Evolutionary conservation across 2,329 filamentous ascomycete species (phyloP), one percentile per base, ranked within the genome.

Genomic region (Rhynchosporium agropyri): DNA sequence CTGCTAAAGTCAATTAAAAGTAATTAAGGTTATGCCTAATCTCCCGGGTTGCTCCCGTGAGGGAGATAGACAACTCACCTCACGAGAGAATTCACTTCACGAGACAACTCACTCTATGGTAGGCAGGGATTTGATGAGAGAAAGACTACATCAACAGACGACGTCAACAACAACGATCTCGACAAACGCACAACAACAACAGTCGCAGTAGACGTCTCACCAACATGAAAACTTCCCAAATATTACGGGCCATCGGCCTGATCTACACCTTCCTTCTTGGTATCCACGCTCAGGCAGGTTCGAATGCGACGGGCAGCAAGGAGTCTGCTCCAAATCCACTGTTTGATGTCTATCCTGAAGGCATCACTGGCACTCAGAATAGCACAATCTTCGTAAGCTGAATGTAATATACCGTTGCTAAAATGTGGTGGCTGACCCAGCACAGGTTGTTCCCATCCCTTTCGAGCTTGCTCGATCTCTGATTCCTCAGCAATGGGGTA

Each of bases 341-440:
- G 65, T 77, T 77, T 2, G 72, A 76, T 4, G 62, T 76, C 26
- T 83, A 81, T 63, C 80, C 81, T 1, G 73, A 76, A 36, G 76
- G 79, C 33, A 77, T 80, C 12, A 84, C 81, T 0, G 83, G 83
- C 3, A 80, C 80, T 0, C 72, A 85, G 29, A 86, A 86, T 70
- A 80, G 79, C 50, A 85, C 83, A 0, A 73, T 83, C 0, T 75
- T 78, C 26, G 76, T 85, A 26, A 20, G 20, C 20, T 20, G 20
- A 20, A 20, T 20, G 54, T 43, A 70, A 85, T 3, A 81, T 36
- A 5, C 15, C 13, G 26, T 20, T 5, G 9, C 53, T 28, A 8
- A 10, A 26, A 8, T 3, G 2, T 3, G 28, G 20, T 29, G 12
- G 31, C 26, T 46, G n/a, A 46, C 10, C n/a, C 15, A 2, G 28